phyloP scores from a whole-genome alignment of 202 grass and related monocot genomes.

The Hordeum pubiflorum region DNA sequence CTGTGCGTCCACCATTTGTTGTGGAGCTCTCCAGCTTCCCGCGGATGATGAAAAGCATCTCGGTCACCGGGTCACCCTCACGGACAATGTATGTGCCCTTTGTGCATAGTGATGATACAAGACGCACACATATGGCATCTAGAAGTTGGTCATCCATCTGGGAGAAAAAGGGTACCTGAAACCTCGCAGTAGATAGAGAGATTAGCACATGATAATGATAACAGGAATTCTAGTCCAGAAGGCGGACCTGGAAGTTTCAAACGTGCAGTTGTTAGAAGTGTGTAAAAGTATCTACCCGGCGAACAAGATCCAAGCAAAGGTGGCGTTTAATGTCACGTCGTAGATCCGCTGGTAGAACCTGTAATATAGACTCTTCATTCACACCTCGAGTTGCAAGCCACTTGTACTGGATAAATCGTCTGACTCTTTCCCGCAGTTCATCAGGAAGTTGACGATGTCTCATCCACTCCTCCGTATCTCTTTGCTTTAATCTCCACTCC shows the following conservation, averaged over 20 bases:
- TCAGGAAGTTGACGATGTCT: conserved; percentile 79
- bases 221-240: not conserved
- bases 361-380: conserved; percentile 79
- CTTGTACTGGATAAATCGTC: conserved; percentile 85
- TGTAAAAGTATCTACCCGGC: conserved; percentile 55
- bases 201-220: not conserved
- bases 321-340: conserved; percentile 87
- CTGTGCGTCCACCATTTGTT: conserved; percentile 80
- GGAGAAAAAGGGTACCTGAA: conserved; percentile 89
- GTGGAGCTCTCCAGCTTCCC: conserved; percentile 89
- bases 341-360: conserved; percentile 73
- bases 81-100: conserved; percentile 78
- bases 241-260: not conserved
- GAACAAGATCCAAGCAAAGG: conserved; percentile 84
- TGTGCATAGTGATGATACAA: conserved; percentile 85
- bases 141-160: conserved; percentile 89
- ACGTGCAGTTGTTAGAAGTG: not conserved
- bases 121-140: conserved; percentile 87
- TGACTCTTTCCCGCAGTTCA: conserved; percentile 59
- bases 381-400: conserved; percentile 94
- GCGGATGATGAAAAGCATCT: conserved; percentile 97
- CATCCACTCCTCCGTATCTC: conserved; percentile 98
- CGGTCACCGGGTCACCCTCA: conserved; percentile 83
- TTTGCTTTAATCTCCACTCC: conserved; percentile 94
- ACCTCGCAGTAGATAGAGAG: not conserved